Evolutionary conservation across 345 rosid genomes (phyloP), one percentile per base, ranked within the genome.

Genomic region (Ceriops zippeliana): DNA sequence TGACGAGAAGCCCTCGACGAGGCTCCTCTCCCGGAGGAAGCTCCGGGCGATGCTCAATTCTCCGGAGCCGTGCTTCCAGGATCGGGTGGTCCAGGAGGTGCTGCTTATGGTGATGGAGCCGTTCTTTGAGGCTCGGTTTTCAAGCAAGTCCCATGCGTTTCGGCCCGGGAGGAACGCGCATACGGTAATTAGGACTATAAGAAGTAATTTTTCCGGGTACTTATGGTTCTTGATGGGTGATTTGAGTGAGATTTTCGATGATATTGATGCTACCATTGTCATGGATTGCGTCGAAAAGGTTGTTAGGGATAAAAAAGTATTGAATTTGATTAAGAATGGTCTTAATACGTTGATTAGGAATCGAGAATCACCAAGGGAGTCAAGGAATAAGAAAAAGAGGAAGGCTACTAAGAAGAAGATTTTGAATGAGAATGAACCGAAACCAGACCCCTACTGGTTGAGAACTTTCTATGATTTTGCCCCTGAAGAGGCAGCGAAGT

Each of bases 361-460:
- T 65, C 77, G 19, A 62, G 74, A 77, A 32, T 73, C 19, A 67
- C 61, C 66, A 65, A 81, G 74, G 70, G 87, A 73, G 35, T 78
- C 69, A 80, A 81, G 82, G 20, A 84, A 75, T 71, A 77, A 69
- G 58, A 73, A 72, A 20, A 77, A 63, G 73, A 83, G 80, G 80
- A 73, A 66, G 42, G 80, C 85, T 65, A 90, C 88, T 5, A 90
- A 82, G 74, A 91, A 90, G 83, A 91, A 76, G 83, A 83, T 95
- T 70, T 76, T 91, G 82, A 86, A 70, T 21, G 91, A 85, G 9
- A 86, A 89, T 66, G 98, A 95, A 79, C 97, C 98, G 0, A 95
- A 91, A 68, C 99, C 98, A 1, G 99, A 95, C 80, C 99, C 98
- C 1, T 95, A 87, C 64, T 91, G 99, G 99, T 71, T 91, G 75